phyloP scores from a whole-genome alignment of 1,139 yeast species.

The Meyerozyma elateridarum region DNA sequence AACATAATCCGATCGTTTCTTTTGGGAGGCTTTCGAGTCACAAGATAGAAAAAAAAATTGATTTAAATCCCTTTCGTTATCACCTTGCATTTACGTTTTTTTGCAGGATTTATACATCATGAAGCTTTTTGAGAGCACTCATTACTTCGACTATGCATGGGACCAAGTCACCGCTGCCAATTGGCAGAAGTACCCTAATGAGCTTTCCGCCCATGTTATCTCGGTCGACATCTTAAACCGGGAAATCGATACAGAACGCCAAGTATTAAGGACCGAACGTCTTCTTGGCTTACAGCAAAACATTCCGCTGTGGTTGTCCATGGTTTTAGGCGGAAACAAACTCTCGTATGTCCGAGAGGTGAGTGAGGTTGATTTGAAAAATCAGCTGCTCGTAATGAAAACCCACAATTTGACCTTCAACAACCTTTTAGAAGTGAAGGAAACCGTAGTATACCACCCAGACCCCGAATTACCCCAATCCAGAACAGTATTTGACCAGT shows the following conservation, averaged over 20 bases:
- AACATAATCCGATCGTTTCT: not conserved
- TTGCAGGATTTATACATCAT: slow-evolving; percentile 34
- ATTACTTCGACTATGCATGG: slow-evolving; percentile 80
- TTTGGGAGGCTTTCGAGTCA: slow-evolving; percentile 1
- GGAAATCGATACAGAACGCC: slow-evolving; percentile 52
- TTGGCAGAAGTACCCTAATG: slow-evolving; percentile 96
- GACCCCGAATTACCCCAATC: slow-evolving; percentile 45
- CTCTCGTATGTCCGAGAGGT: slow-evolving; percentile 84
- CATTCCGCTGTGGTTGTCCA: slow-evolving; percentile 77
- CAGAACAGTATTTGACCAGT: slow-evolving; percentile 68
- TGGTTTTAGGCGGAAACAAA: slow-evolving; percentile 69
- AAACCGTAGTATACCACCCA: slow-evolving; percentile 76
- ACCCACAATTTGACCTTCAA: slow-evolving; percentile 86
- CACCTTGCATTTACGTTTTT: no score
- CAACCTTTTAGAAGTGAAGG: slow-evolving; percentile 73
- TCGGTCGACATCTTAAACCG: slow-evolving; percentile 86
- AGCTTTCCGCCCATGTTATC: slow-evolving; percentile 86
- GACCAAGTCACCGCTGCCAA: slow-evolving; percentile 94
- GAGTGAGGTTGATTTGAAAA: slow-evolving; percentile 70
- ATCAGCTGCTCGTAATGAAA: slow-evolving; percentile 66
- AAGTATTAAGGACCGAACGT: slow-evolving; percentile 73
- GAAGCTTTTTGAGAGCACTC: slow-evolving; percentile 73
- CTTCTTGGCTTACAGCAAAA: slow-evolving; percentile 86
- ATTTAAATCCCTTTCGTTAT: not conserved
- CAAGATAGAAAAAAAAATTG: slow-evolving; percentile 2